A percentile compares a stretch with the other conserved stretches of the same genome.
These are phyloP conservation scores for Lactifluus subvellereus DNA, from an alignment of 768 basidiomycete species.

Conservation along the genomic window DNA sequence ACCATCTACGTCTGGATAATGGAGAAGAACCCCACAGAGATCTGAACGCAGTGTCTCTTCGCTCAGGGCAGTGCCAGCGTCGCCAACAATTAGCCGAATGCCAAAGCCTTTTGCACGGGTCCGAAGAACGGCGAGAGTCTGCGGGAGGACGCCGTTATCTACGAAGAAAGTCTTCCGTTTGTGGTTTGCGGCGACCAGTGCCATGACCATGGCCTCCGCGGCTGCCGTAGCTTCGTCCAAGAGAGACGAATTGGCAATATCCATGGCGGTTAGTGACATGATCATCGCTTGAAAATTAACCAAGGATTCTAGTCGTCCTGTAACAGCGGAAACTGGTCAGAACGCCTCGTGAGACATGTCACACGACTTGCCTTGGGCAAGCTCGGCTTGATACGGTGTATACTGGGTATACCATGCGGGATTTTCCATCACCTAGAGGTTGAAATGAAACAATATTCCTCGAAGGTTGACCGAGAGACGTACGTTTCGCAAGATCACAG, in stretches of 20 bases:
- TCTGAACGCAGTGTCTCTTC: slow-evolving; percentile 52
- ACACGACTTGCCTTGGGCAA: slow-evolving; percentile 76
- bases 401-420: slow-evolving; percentile 98
- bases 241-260: slow-evolving; percentile 93
- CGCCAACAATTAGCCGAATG: slow-evolving; percentile 70
- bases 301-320: slow-evolving; percentile 92
- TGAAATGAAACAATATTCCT: not conserved
- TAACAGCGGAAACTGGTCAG: slow-evolving; percentile 6
- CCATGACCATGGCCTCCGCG: slow-evolving; percentile 96
- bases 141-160: slow-evolving; percentile 76
- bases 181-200: slow-evolving; percentile 58
- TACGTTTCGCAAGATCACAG: slow-evolving; percentile 90
- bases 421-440: slow-evolving; percentile 75
- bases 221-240: slow-evolving; percentile 94
- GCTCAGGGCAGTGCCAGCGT: slow-evolving; percentile 45
- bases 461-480: slow-evolving; percentile 24
- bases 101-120: slow-evolving; percentile 94
- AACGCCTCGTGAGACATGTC: not conserved
- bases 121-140: slow-evolving; percentile 83
- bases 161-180: slow-evolving; percentile 84
- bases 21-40: slow-evolving; percentile 82
- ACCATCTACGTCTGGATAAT: slow-evolving; percentile 92
- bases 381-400: slow-evolving; percentile 95
- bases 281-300: slow-evolving; percentile 98
- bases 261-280: slow-evolving; percentile 88